Evolutionary conservation across 129 eudicot species (phyloP).

Genomic region (Centaurea solstitialis): DNA sequence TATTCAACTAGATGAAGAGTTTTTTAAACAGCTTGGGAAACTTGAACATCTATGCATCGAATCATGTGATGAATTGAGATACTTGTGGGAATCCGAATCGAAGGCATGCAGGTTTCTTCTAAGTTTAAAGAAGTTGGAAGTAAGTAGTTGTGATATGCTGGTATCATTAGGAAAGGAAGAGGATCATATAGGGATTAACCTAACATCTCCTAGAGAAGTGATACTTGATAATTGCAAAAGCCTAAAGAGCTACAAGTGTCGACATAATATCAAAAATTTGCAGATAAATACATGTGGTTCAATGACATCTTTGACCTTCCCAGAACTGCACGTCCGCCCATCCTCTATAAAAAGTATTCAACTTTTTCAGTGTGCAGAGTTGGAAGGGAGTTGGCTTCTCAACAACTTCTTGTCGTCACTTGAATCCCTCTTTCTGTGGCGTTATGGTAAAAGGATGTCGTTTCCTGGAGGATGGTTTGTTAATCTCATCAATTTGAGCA

Average conservation of each 20-base stretch:
- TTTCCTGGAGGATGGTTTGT: neutral
- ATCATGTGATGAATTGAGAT: neutral
- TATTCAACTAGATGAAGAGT: neutral
- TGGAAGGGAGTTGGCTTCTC: neutral
- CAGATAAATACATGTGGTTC: neutral
- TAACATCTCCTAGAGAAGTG: neutral
- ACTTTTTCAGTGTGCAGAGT: neutral
- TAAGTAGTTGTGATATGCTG: neutral
- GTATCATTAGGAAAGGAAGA: constrained; percentile 1
- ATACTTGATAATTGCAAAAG: neutral
- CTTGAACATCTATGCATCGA: neutral
- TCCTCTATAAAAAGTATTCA: neutral
- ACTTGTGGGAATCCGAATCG: constrained; percentile 2
- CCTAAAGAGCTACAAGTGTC: neutral
- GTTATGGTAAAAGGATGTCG: neutral
- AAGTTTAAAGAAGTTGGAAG: neutral
- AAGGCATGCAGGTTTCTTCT: neutral
- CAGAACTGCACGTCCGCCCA: neutral
- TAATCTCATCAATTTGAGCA: neutral
- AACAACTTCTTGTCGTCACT: neutral
- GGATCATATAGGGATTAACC: neutral
- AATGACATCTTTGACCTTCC: neutral
- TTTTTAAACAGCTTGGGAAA: neutral
- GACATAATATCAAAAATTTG: neutral
- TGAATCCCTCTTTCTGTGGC: neutral